Conservation (phyloP, 2,329 filamentous ascomycete species). For the Curvularia verruculosa region DNA sequence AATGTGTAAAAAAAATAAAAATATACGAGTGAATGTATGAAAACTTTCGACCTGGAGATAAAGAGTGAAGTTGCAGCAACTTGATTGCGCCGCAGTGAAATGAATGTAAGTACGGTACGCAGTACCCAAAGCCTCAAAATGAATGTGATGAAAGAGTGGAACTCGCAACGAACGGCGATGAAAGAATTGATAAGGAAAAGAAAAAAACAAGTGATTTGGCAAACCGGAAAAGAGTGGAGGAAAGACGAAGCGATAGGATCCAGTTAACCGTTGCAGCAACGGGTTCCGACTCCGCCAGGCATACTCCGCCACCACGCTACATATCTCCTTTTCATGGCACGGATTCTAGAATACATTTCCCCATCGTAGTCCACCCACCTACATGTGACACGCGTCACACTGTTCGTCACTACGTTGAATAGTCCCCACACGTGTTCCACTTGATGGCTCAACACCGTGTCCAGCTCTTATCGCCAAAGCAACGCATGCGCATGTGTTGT, state of each 20-base stretch:
- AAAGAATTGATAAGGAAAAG: neutral
- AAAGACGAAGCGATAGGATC: neutral
- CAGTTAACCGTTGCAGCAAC: neutral
- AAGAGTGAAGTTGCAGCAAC: neutral
- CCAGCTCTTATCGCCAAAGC: neutral
- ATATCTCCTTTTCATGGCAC: conserved; percentile 3
- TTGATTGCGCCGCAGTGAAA: neutral
- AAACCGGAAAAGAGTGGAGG: neutral
- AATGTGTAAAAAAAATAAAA: neutral
- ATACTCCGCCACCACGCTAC: conserved; percentile 1
- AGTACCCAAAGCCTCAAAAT: conserved; percentile 1
- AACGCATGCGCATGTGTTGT: neutral
- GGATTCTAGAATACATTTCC: neutral
- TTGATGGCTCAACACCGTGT: neutral
- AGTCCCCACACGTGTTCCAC: conserved; percentile 1
- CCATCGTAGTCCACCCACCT: neutral
- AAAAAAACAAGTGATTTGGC: neutral
- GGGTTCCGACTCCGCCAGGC: neutral
- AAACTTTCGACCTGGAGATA: neutral
- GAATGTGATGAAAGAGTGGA: neutral
- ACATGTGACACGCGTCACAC: conserved; percentile 1
- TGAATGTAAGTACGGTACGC: conserved; percentile 3
- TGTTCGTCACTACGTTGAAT: neutral
- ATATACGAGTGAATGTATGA: neutral
- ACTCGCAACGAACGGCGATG: neutral